Percentiles rank a stretch among this genome's conserved stretches.
These are phyloP conservation scores for Metschnikowia koreensis DNA, from an alignment of 805 yeast species.

Conservation along the genomic window DNA sequence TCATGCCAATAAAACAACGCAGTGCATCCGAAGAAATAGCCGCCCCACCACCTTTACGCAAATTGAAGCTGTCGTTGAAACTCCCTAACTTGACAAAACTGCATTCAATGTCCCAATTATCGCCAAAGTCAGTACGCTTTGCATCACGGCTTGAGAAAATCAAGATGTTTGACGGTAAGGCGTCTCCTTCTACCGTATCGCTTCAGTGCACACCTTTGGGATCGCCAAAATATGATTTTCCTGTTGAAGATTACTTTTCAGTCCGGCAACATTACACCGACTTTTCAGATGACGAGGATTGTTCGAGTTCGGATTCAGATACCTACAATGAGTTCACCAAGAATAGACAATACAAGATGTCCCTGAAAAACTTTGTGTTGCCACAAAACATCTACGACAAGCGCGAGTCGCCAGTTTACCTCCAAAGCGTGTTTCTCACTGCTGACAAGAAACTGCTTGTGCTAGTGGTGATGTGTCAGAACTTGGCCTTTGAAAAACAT, in stretches of 20 bases:
- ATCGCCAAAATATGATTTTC: conserved; percentile 25
- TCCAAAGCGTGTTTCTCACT: conserved; percentile 38
- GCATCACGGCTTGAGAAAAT: conserved; percentile 59
- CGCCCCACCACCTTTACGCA: conserved; percentile 17
- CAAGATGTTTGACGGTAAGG: conserved; percentile 60
- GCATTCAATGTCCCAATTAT: conserved; percentile 27
- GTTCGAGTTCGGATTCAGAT: conserved; percentile 17
- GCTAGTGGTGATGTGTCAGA: conserved; percentile 32
- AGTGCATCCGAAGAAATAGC: not conserved
- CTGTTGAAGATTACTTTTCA: conserved; percentile 26
- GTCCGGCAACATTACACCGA: conserved; percentile 22
- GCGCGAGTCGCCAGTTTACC: conserved; percentile 24
- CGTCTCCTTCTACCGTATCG: conserved; percentile 64
- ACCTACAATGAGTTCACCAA: conserved; percentile 12
- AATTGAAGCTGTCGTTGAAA: conserved; percentile 25
- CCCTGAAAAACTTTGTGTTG: conserved; percentile 13
- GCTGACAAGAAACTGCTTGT: conserved; percentile 21
- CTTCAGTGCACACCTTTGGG: conserved; percentile 50
- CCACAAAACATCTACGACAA: conserved; percentile 20
- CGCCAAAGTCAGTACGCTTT: conserved; percentile 58
- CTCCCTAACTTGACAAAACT: conserved; percentile 22
- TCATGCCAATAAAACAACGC: not conserved
- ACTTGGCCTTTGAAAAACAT: conserved; percentile 37
- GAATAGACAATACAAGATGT: conserved; percentile 19
- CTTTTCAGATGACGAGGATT: conserved; percentile 23